Conservation (phyloP, 495 filamentous ascomycete species). For the Penicillium cinerascens region DNA sequence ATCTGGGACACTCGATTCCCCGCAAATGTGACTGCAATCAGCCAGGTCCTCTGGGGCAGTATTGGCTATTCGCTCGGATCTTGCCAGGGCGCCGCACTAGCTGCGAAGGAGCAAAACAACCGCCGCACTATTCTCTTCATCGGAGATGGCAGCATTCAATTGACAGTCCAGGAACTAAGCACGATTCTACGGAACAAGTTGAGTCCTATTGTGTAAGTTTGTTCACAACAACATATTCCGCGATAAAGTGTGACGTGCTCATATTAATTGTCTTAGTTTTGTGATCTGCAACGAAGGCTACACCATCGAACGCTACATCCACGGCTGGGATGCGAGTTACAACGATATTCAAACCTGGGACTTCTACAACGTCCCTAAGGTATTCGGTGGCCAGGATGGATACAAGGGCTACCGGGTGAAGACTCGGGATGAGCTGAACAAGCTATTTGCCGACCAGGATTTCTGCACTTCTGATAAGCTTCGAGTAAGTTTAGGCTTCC, state of each 20-base stretch:
- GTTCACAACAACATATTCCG: not conserved
- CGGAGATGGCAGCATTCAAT: slow-evolving; percentile 82
- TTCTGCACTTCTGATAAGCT: slow-evolving; percentile 53
- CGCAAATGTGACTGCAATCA: slow-evolving; percentile 66
- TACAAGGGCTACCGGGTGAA: slow-evolving; percentile 65
- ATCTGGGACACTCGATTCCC: slow-evolving; percentile 88
- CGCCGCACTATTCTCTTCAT: slow-evolving; percentile 77
- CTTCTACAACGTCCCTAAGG: slow-evolving; percentile 60
- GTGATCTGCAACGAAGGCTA: slow-evolving; percentile 56
- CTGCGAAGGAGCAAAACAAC: slow-evolving; percentile 57
- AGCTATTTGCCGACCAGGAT: slow-evolving; percentile 61
- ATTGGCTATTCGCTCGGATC: slow-evolving; percentile 82
- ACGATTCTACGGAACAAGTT: slow-evolving; percentile 79
- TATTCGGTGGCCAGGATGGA: slow-evolving; percentile 62
- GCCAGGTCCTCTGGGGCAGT: slow-evolving; percentile 84
- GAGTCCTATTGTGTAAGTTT: slow-evolving; percentile 70
- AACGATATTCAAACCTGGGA: slow-evolving; percentile 79
- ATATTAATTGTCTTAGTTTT: slow-evolving; percentile 45
- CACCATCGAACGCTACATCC: slow-evolving; percentile 55
- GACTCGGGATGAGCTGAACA: slow-evolving; percentile 65
- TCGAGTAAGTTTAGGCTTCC: slow-evolving; percentile 32
- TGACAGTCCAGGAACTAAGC: slow-evolving; percentile 81
- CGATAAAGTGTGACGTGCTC: not conserved
- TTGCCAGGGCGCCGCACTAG: slow-evolving; percentile 71
- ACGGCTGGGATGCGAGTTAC: slow-evolving; percentile 67